Percentiles rank a stretch among this genome's conserved stretches.
Evolutionary conservation across 2,329 filamentous ascomycete genomes (phyloP).

Genomic region (Colletotrichum sp.): DNA sequence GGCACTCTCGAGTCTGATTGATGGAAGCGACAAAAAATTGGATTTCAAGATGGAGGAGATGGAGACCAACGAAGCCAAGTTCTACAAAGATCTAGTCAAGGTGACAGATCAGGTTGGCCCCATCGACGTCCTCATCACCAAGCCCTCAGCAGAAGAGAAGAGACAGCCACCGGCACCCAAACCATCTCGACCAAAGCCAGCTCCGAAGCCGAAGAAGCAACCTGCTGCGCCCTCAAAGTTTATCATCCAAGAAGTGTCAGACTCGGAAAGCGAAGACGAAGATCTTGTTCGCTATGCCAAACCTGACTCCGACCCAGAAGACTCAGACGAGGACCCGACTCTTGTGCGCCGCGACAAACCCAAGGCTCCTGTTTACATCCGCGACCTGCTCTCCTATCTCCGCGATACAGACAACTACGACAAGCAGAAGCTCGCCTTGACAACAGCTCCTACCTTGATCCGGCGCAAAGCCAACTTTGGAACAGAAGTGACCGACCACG

Average conservation of each 20-base stretch:
- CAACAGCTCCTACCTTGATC: conserved; percentile 79
- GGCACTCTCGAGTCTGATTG: conserved; percentile 65
- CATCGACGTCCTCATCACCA: conserved; percentile 52
- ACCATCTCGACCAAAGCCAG: conserved; percentile 21
- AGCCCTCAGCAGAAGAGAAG: conserved; percentile 21
- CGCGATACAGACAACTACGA: conserved; percentile 85
- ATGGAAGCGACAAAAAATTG: conserved; percentile 74
- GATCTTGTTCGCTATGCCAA: conserved; percentile 82
- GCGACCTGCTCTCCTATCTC: conserved; percentile 80
- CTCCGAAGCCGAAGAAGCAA: conserved; percentile 30
- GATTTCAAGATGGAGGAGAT: conserved; percentile 86
- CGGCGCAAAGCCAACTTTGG: conserved; percentile 89
- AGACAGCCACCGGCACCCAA: not conserved
- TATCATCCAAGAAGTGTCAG: conserved; percentile 70
- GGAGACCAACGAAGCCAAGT: conserved; percentile 72
- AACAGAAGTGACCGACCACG: conserved; percentile 84
- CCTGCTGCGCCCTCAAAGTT: conserved; percentile 42
- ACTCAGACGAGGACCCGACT: conserved; percentile 92
- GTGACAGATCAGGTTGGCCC: conserved; percentile 69
- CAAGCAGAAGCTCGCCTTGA: conserved; percentile 78
- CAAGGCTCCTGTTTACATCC: conserved; percentile 86
- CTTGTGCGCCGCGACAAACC: conserved; percentile 83
- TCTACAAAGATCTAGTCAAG: conserved; percentile 73
- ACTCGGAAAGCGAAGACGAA: conserved; percentile 65
- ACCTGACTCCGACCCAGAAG: conserved; percentile 85